Conservation (phyloP, 306 rosid species). For the Notholithocarpus densiflorus region DNA sequence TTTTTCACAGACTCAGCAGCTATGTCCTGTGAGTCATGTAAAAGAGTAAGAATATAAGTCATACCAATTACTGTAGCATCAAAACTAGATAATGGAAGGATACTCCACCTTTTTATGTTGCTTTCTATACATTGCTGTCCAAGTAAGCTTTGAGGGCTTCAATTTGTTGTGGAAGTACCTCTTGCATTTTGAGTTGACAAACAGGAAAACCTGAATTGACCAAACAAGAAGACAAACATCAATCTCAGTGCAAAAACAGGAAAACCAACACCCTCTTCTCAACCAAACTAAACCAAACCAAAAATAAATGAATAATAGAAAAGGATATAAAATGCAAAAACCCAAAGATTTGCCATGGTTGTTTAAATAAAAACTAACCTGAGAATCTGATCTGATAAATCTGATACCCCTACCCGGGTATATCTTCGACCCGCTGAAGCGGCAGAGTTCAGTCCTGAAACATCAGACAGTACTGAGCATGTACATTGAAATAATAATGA, state of each 20-base stretch:
- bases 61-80: background rate
- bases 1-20: constrained; percentile 75
- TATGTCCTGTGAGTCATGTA: constrained; percentile 36
- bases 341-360: background rate
- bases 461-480: constrained; percentile 12
- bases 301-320: background rate
- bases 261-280: background rate
- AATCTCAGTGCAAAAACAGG: background rate
- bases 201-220: constrained; percentile 61
- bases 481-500: background rate
- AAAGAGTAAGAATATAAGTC: background rate
- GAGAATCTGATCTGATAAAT: constrained; percentile 80
- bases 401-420: constrained; percentile 89
- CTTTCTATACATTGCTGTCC: constrained; percentile 91
- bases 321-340: background rate
- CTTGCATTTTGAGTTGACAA: constrained; percentile 76
- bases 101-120: constrained; percentile 73
- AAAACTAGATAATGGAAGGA: background rate
- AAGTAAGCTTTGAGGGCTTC: constrained; percentile 87
- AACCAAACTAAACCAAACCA: background rate
- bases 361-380: constrained; percentile 36
- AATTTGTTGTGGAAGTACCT: constrained; percentile 66
- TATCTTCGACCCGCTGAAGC: constrained; percentile 88
- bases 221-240: background rate
- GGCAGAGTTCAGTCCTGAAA: constrained; percentile 79